Evolutionary conservation across 1,139 yeast species (phyloP), one percentile per base, ranked within the genome.

Genomic region (Blastobotrys capitulatus): DNA sequence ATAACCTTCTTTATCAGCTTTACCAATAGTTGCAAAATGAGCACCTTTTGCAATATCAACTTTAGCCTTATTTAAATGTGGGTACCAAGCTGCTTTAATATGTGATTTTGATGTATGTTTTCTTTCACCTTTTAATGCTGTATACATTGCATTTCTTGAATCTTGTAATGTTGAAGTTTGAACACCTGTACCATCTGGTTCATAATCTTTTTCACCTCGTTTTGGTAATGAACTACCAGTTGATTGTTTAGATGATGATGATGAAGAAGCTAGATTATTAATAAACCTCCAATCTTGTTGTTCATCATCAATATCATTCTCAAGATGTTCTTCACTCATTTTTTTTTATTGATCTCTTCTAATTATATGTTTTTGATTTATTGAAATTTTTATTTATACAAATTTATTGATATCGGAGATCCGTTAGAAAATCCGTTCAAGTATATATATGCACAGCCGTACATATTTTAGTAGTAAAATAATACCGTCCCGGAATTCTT

Each of bases 161-260:
- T 73, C 75, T 9, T 70, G 68, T 6, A 90, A 70, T 18, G 75
- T 70, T 6, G 67, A 60, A 2, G 61, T 63, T 65, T 90, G 97
- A 22, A 76, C 70, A 2, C 66, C 62, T 0, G 94, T 83, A 0
- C 90, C 88, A 64, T 84, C 92, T 0, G 95, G 96, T 53, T 82
- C 95, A 58, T 82, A 85, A 56, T 87, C 96, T 64, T 90, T 90
- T 52, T 82, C 92, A 1, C 96, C 96, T 54, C 92, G 70, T 54
- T 77, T 79, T 1, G 84, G 85, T n/a, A 79, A 56, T 29, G 47
- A 12, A 16, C 42, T 44, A 5, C 47, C 38, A 19, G 36, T n/a
- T 13, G 29, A 22, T 22, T 22, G 25, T 22, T 7, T 27, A n/a
- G 18, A 19, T 42, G 35, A 32, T 18, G 25, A 26, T 6, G 42